Evolutionary conservation across 1,284 basidiomycete genomes (phyloP), one percentile per base, ranked within the genome.

Genomic region (Naganishia sp.): DNA sequence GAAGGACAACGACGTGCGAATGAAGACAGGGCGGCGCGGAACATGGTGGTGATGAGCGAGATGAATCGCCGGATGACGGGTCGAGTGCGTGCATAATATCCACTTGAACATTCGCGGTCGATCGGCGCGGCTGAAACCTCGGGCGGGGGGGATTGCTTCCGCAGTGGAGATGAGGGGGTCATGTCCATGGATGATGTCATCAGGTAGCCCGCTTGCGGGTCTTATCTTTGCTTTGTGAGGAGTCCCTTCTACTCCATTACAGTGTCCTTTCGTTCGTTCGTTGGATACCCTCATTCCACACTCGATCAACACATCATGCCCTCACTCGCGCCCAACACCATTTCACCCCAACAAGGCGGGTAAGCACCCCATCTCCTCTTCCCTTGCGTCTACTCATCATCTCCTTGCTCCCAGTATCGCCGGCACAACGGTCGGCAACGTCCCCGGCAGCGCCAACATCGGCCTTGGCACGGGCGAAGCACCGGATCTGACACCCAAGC

Each of bases 371-470:
- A 16, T 36, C 44, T 16, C 13, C 57, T 23, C 23, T 15, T 21
- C 33, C 25, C 31, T 13, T 33, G 18, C 11, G 36, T 23, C 25
- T 11, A 25, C n/a, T 23, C 3, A 59, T 28, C 46, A 15, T 15
- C 18, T 13, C 46, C 23, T 13, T 21, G 6, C 4, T 21, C 1
- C 16, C 36, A 61, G 59, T 15, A 15, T 61, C 59, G 59, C 59
- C 15, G 59, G 48, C 49, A 61, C 61, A 23, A 55, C 42, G 10
- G 52, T 64, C 33, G 61, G 61, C 61, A 64, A 54, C 61, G 61
- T 64, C 25, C 61, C 61, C n/a, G 53, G 52, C 21, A 52, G 50
- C 18, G 50, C 61, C 16, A 64, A 64, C 16, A 54, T 52, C n/a
- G 61, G 61, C 6, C 23, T 54, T 2, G 61, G 52, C 9, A 13